phyloP scores from a whole-genome alignment of 2,329 filamentous ascomycete genomes.

The Cordyceps fumosorosea region DNA sequence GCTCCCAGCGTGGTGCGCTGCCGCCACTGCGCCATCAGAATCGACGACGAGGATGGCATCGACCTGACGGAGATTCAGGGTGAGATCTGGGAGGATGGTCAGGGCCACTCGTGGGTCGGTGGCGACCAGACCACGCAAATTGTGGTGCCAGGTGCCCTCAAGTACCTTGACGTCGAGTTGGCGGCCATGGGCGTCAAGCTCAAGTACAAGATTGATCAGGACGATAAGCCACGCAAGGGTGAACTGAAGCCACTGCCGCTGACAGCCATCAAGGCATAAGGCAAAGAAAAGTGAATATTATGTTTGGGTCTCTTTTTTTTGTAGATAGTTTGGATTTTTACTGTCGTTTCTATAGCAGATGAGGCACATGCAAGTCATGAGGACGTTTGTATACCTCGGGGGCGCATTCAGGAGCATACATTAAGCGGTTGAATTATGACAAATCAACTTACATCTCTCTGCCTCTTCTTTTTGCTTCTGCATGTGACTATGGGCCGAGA shows the following conservation, averaged over 20 bases:
- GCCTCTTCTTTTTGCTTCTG: too few species aligned
- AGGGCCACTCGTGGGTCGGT: conserved; percentile 76
- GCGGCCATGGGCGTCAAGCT: conserved; percentile 94
- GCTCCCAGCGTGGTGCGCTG: conserved; percentile 68
- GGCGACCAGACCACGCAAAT: conserved; percentile 88
- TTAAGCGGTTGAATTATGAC: conserved; percentile 6
- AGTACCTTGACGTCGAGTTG: conserved; percentile 89
- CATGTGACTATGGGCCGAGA: not conserved
- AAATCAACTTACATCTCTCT: not conserved
- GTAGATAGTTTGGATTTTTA: not conserved
- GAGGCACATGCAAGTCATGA: not conserved
- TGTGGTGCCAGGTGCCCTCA: conserved; percentile 85
- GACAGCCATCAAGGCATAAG: conserved; percentile 13
- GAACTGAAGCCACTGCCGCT: conserved; percentile 36
- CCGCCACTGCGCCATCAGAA: conserved; percentile 63
- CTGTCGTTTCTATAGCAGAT: not conserved
- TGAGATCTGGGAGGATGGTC: conserved; percentile 89
- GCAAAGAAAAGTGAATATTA: not conserved
- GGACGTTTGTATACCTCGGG: conserved; percentile 10
- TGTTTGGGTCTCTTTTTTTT: not conserved
- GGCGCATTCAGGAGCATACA: conserved; percentile 7
- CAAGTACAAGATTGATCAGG: conserved; percentile 64
- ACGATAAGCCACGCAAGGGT: conserved; percentile 57
- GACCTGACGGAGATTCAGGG: conserved; percentile 53
- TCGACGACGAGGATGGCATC: conserved; percentile 51